Conservation (phyloP, 1,139 yeast genomes). For the Diutina mesorugosa region DNA sequence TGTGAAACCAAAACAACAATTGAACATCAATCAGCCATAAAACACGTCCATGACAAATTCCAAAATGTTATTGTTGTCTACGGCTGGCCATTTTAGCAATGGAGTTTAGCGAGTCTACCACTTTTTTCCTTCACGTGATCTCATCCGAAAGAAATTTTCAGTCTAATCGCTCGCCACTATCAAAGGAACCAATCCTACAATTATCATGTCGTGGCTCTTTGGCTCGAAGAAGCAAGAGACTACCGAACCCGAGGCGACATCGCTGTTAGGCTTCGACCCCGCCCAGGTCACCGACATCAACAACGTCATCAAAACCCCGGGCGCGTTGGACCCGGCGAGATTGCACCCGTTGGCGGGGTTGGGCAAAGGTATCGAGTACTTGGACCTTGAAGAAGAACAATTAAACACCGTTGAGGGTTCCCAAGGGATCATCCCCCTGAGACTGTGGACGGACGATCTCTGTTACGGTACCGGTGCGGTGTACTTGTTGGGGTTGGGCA, state of each 20-base stretch:
- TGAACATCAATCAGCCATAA: too few species aligned
- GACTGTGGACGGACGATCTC: conserved; percentile 95
- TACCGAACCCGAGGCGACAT: conserved; percentile 13
- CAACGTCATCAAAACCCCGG: conserved; percentile 45
- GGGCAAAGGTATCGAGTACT: conserved; percentile 76
- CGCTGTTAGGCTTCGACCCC: conserved; percentile 54
- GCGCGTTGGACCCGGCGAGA: conserved; percentile 22
- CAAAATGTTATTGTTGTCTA: too few species aligned
- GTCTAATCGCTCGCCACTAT: neutral
- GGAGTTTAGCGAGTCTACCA: neutral
- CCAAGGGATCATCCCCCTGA: conserved; percentile 81
- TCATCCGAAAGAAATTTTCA: neutral
- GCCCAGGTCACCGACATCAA: conserved; percentile 53
- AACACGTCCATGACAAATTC: too few species aligned
- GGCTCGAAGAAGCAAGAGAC: conserved; percentile 21
- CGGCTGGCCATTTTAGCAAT: neutral
- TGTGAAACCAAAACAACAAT: too few species aligned
- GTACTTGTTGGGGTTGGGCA: conserved; percentile 57
- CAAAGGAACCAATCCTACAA: neutral
- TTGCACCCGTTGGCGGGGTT: conserved; percentile 87
- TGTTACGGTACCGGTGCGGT: conserved; percentile 98
- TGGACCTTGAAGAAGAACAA: conserved; percentile 74
- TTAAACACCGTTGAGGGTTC: conserved; percentile 70
- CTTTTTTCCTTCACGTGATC: neutral
- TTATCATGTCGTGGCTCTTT: conserved; percentile 56